Evolutionary conservation across 192 early-diverging fungal genomes (phyloP).

Genomic region (Phycomyces nitens): DNA sequence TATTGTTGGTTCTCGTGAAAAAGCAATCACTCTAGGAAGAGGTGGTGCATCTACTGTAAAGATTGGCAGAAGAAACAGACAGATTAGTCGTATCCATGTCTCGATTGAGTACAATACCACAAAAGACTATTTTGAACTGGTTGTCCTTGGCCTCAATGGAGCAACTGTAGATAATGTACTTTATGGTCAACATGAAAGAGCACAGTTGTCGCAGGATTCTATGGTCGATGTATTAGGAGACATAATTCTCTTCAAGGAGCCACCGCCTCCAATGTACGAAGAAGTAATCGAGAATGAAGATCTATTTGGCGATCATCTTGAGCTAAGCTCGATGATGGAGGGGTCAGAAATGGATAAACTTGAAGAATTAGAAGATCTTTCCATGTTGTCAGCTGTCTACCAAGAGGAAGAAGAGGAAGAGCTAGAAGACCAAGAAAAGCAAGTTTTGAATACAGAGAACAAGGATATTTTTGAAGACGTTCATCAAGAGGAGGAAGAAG

Average conservation of each 20-base stretch:
- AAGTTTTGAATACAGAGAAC: neutral
- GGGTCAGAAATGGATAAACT: constrained; percentile 5
- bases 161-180: constrained; percentile 38
- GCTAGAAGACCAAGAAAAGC: constrained; percentile 1
- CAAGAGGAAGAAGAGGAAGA: constrained; percentile 1
- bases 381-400: constrained; percentile 9
- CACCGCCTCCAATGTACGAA: constrained; percentile 9
- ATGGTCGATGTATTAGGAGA: constrained; percentile 49
- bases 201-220: constrained; percentile 32
- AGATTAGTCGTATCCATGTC: constrained; percentile 48
- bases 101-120: constrained; percentile 35
- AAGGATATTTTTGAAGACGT: constrained; percentile 3
- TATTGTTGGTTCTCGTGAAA: constrained; percentile 23
- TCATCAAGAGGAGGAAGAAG: neutral
- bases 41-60: constrained; percentile 46
- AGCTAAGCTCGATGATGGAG: neutral
- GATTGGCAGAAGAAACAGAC: constrained; percentile 46
- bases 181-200: constrained; percentile 36
- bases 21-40: constrained; percentile 40
- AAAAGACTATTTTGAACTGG: constrained; percentile 33
- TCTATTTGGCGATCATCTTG: neutral
- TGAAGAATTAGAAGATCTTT: neutral
- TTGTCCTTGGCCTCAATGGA: constrained; percentile 48
- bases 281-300: constrained; percentile 2
- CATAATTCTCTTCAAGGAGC: constrained; percentile 37